phyloP scores from a whole-genome alignment of 441 rosid species.

The Macaranga tanarius region DNA sequence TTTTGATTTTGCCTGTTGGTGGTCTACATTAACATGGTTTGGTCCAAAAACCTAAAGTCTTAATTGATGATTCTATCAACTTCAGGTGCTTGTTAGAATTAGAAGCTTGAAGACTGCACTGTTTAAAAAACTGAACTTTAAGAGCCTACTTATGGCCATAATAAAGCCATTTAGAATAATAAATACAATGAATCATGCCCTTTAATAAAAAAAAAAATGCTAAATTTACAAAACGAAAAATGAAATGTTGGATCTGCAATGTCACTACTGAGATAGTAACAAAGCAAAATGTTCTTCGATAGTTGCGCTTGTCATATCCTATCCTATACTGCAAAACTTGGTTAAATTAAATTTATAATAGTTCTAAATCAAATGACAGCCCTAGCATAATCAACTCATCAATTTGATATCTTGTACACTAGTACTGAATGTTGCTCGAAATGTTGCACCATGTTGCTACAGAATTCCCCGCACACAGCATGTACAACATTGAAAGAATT shows the following conservation, averaged over 20 bases:
- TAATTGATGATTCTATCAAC: not conserved
- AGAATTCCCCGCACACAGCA: not conserved
- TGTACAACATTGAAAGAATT: conserved; percentile 11
- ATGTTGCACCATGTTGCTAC: not conserved
- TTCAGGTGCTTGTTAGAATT: not conserved
- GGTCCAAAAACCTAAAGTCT: no score
- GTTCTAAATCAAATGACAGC: not conserved
- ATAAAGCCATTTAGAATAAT: not conserved
- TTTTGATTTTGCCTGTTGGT: not conserved
- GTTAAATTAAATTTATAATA: not conserved
- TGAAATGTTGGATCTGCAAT: not conserved
- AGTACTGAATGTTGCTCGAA: not conserved
- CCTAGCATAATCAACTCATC: not conserved
- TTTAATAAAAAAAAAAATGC: not conserved
- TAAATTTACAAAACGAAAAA: no score
- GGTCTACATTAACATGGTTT: not conserved
- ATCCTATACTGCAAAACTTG: not conserved
- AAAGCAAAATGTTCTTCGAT: not conserved
- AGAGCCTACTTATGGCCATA: no score
- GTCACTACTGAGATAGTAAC: no score
- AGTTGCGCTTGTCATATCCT: not conserved
- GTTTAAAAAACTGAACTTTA: no score
- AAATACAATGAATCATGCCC: not conserved
- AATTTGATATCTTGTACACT: not conserved
- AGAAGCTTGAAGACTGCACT: not conserved